These are phyloP conservation scores for Amborella trichopoda DNA, from an alignment of 164 flowering plant species.

Conservation along the genomic window DNA sequence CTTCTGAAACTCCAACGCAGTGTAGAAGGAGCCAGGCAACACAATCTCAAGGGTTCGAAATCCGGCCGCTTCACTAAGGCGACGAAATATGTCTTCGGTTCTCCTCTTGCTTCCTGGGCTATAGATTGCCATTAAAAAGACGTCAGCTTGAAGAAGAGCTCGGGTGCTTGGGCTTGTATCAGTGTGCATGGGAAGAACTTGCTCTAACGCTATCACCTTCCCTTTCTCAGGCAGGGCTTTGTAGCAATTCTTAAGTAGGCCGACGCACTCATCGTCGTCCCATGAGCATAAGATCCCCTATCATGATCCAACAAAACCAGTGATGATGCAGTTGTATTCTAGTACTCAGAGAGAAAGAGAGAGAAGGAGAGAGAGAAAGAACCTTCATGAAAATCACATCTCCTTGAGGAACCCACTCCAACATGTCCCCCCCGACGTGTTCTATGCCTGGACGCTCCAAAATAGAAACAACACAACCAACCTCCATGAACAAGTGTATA, in stretches of 20 bases:
- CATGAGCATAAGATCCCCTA: slow-evolving; percentile 73
- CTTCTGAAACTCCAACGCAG: slow-evolving; percentile 51
- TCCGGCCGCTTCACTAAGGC: slow-evolving; percentile 42
- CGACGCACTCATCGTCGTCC: slow-evolving; percentile 59
- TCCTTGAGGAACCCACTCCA: slow-evolving; percentile 40
- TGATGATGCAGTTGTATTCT: neutral
- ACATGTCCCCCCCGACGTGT: slow-evolving; percentile 75
- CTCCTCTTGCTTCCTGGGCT: slow-evolving; percentile 54
- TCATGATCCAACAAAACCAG: neutral
- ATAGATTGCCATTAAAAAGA: slow-evolving; percentile 67
- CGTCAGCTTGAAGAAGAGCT: slow-evolving; percentile 55
- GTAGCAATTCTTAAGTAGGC: slow-evolving; percentile 56
- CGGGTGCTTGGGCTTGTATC: slow-evolving; percentile 58
- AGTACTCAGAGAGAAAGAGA: neutral
- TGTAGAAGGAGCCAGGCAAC: slow-evolving; percentile 44
- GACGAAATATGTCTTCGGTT: slow-evolving; percentile 47
- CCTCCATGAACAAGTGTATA: no score
- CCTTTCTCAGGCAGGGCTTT: slow-evolving; percentile 55
- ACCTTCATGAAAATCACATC: slow-evolving; percentile 82
- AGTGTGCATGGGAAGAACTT: slow-evolving; percentile 40
- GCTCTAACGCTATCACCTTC: slow-evolving; percentile 70
- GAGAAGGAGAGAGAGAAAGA: no score
- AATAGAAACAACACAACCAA: no score
- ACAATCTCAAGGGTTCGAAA: slow-evolving; percentile 38
- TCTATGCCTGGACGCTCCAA: slow-evolving; percentile 50